phyloP scores from a whole-genome alignment of 2,329 filamentous ascomycete species.

The Penicillium paneum region DNA sequence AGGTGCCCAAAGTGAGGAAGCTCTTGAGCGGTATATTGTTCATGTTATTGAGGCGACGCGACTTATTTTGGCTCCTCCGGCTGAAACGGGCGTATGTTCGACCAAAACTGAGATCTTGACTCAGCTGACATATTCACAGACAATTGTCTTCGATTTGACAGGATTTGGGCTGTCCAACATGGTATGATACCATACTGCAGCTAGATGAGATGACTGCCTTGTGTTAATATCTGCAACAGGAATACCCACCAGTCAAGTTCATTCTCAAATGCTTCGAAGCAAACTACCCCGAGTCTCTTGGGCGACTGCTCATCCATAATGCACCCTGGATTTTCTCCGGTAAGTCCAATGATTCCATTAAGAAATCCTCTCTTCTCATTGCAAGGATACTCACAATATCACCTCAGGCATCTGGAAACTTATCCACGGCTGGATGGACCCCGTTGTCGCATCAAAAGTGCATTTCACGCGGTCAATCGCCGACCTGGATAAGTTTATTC shows the following conservation, averaged over 20 bases:
- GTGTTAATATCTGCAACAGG: constrained; percentile 45
- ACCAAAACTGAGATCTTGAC: not conserved
- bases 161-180: constrained; percentile 90
- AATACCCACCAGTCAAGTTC: constrained; percentile 93
- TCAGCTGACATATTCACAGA: constrained; percentile 49
- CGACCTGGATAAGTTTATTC: constrained; percentile 73
- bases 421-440: constrained; percentile 89
- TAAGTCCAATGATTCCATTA: constrained; percentile 34
- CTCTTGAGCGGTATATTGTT: constrained; percentile 81
- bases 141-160: constrained; percentile 90
- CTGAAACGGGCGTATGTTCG: constrained; percentile 77
- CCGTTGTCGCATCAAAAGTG: constrained; percentile 87
- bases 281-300: constrained; percentile 90
- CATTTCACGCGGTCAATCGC: constrained; percentile 78
- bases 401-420: constrained; percentile 78
- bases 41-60: constrained; percentile 86
- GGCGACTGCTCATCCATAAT: constrained; percentile 85
- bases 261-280: constrained; percentile 99
- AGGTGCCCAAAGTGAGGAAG: constrained; percentile 76
- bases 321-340: constrained; percentile 94
- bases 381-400: not conserved
- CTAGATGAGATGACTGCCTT: not conserved
- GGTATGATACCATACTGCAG: constrained; percentile 46
- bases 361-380: no score
- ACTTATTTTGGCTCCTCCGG: constrained; percentile 68